Evolutionary conservation across 768 basidiomycete genomes (phyloP), one percentile per base, ranked within the genome.

Genomic region (Tricholoma terreum): DNA sequence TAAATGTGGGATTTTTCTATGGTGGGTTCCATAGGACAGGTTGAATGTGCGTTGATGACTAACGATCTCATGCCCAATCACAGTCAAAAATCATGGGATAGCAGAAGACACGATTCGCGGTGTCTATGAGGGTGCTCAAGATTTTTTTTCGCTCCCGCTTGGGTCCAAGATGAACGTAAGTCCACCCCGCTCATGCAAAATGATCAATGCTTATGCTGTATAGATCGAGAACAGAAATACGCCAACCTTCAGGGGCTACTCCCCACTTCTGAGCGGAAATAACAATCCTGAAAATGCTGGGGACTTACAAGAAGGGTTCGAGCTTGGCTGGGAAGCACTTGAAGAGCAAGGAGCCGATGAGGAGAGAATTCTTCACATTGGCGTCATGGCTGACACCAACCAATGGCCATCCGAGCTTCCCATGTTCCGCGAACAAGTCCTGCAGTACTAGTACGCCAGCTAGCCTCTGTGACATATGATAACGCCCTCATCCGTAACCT

Each of bases 301-400:
- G 0, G 94, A 98, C 67, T 71, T 95, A 54, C 92, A 95, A 66
- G 94, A 98, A 69, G 93, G 89, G 2, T 96, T 94, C 68, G 88
- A 94, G 63, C 79, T 96, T 56, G 91, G 92, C 3, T 87, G 83
- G 80, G 89, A 92, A 66, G 71, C 75, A 22, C 66, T 80, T 0
- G 63, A 74, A 10, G 62, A 61, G 19, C 68, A 57, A 36, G 63
- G 33, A 52, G 61, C 78, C 6, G 30, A 17, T 9, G 17, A 49
- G 30, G 30, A 30, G 46, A 49, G 46, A 27, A 17, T 49, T 10
- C 27, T 14, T 17, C 46, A 31, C n/a, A 77, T 80, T 42, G 86
- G 87, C 11, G 76, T 73, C 4, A 87, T 91, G 84, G 73, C 80
- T 9, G 87, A 84, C 1, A 82, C 78, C 5, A 94, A 95, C 62